Evolutionary conservation across 345 rosid genomes (phyloP), one percentile per base, ranked within the genome.

Genomic region (Aurinia saxatilis): DNA sequence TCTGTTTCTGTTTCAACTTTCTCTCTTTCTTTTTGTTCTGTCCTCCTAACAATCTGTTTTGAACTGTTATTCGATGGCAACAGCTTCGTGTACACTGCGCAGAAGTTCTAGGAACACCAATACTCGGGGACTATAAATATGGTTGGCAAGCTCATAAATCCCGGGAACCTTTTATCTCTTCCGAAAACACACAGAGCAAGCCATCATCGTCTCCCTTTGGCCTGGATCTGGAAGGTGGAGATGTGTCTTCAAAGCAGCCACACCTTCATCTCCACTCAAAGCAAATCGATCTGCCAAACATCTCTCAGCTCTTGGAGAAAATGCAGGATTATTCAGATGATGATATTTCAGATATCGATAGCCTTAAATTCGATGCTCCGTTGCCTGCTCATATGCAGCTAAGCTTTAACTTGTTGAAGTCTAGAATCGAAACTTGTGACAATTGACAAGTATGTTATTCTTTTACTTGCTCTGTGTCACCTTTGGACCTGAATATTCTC

Each of bases 1-100:
- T 39, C 59, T 50, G 12, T 49, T 49, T 15, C 27, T 36, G 14
- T 19, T 40, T 55, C 42, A 33, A 57, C 35, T 51, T 31, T 42
- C 41, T 0, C 67, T 30, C 63, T 50, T 0, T 60, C 5, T 27
- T 27, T 3, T 27, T 27, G 1, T 27, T 37, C 39, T 44, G 16
- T 23, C 51, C 15, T 8, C 17, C 23, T 34, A 35, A 16, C 33
- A 18, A 29, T 46, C 10, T 49, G 37, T 52, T 29, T 42, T 14
- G 29, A 36, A 58, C 50, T 36, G 48, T 44, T 51, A 8, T 72
- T 38, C n/a, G 12, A 38, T 33, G 61, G 63, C 68, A 16, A 42
- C 80, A 93, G 97, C 84, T 93, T 18, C 91, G 97, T 11, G 99
- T 93, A 61, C 99, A 93, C 70, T 90, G 99, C 69, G 97, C 97